These are phyloP conservation scores for Polygonum maritimum DNA, from an alignment of 148 eudicot species.

Conservation along the genomic window DNA sequence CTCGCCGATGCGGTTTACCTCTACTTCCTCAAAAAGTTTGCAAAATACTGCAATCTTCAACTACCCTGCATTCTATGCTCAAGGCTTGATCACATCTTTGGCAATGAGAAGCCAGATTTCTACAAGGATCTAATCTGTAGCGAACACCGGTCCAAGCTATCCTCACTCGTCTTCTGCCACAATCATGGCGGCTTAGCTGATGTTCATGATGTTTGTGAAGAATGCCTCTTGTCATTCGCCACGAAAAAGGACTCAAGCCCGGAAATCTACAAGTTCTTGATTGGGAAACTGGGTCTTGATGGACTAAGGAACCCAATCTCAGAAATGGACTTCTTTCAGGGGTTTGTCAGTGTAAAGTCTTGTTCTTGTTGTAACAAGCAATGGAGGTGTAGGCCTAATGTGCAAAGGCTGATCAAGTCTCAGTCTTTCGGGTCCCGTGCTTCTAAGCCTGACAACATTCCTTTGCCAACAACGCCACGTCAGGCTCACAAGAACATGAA, in stretches of 20 bases:
- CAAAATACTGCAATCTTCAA: constrained; percentile 53
- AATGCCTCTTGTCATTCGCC: constrained; percentile 78
- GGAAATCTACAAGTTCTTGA: constrained; percentile 61
- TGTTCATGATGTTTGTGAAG: constrained; percentile 75
- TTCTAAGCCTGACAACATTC: constrained; percentile 5
- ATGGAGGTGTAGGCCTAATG: constrained; percentile 12
- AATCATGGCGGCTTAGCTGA: constrained; percentile 69
- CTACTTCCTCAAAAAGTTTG: constrained; percentile 64
- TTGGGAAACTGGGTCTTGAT: constrained; percentile 54
- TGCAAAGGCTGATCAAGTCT: constrained; percentile 1
- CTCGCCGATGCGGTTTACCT: constrained; percentile 59
- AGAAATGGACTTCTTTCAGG: not conserved
- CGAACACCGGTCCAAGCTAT: constrained; percentile 64
- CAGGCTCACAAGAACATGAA: not conserved
- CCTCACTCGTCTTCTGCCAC: constrained; percentile 61
- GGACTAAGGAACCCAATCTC: not conserved
- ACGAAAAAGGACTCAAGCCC: constrained; percentile 67
- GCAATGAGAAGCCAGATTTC: constrained; percentile 46
- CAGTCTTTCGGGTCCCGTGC: not conserved
- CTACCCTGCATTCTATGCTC: constrained; percentile 87
- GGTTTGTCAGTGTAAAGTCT: not conserved
- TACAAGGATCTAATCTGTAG: constrained; percentile 71
- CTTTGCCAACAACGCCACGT: not conserved
- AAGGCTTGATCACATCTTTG: constrained; percentile 72
- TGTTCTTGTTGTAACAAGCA: constrained; percentile 11